Evolutionary conservation across 345 rosid species (phyloP), one percentile per base, ranked within the genome.

Genomic region (Cochlearia excelsa): DNA sequence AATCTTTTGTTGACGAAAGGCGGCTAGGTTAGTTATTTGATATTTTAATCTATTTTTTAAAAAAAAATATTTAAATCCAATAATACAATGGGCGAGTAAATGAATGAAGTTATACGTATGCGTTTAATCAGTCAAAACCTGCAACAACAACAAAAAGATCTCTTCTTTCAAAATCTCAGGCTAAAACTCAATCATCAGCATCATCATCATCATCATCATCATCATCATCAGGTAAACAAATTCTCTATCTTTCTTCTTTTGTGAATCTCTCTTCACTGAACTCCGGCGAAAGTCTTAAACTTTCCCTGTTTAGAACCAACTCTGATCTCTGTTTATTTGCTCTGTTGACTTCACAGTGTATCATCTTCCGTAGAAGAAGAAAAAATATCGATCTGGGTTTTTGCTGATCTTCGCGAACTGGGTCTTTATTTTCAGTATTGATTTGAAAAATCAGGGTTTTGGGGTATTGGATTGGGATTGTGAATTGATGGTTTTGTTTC

Each of bases 231-330:
- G 40, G 40, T 37, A 37, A 37, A 37, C 5, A 37, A 37, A 37
- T 1, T 4, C 7, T 8, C 40, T 4, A 3, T 4, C 3, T 37
- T 37, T 37, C 40, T 37, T 2, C 7, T 37, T 37, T 16, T 16
- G 23, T 29, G n/a, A 28, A 9, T 23, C 10, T 55, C 7, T 38
- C 46, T 28, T 39, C 35, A 10, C 51, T 46, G 9, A 53, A 46
- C 53, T 68, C 35, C 68, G 34, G 28, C 40, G 40, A 62, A 69
- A 62, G 53, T 43, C 59, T 70, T 43, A 26, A 49, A 7, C 31
- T 69, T 55, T 42, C 46, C 46, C 37, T 3, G 52, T 42, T 60
- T 54, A 1, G 26, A 46, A 26, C 23, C 67, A 34, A 54, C 51
- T 47, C 50, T 61, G 73, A 35, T 58, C 31, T 42, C 47, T 51